phyloP scores from a whole-genome alignment of 768 basidiomycete genomes.

The Brasilioporus rufonigricans region DNA sequence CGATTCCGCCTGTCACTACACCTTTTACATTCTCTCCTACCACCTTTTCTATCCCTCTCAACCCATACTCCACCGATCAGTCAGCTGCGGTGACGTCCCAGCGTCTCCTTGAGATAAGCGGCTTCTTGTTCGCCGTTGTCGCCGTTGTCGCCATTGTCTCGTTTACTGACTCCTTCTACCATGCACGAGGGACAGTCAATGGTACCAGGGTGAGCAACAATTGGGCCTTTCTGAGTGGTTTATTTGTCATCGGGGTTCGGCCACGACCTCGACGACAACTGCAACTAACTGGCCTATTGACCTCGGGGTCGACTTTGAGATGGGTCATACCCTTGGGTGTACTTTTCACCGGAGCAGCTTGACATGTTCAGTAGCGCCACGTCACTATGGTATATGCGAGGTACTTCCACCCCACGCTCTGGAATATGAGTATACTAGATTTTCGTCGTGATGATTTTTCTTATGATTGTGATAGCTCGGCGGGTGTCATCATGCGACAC shows the following conservation, averaged over 20 bases:
- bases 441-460: too few relatives aligned
- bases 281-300: not conserved
- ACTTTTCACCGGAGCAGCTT: not conserved
- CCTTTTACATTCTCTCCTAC: not conserved
- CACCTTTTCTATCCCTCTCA: slow-evolving; percentile 1
- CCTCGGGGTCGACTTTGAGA: slow-evolving; percentile 14
- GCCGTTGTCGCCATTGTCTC: slow-evolving; percentile 18
- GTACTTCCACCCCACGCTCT: slow-evolving; percentile 23
- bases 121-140: slow-evolving; percentile 8
- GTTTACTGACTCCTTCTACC: slow-evolving; percentile 14
- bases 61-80: not conserved
- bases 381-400: slow-evolving; percentile 22
- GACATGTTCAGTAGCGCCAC: slow-evolving; percentile 1
- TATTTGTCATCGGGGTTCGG: slow-evolving; percentile 9
- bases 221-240: not conserved
- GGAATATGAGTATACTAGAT: slow-evolving; percentile 13
- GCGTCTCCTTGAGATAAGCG: slow-evolving; percentile 8
- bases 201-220: not conserved
- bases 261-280: not conserved
- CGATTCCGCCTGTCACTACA: slow-evolving; percentile 12
- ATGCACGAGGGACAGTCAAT: too few relatives aligned
- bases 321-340: not conserved
- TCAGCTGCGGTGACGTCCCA: not conserved
- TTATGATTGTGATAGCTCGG: slow-evolving; percentile 4
- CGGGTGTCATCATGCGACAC: slow-evolving; percentile 13